Evolutionary conservation across 164 flowering plant species (phyloP).

Genomic region (Nymphaea colorata): DNA sequence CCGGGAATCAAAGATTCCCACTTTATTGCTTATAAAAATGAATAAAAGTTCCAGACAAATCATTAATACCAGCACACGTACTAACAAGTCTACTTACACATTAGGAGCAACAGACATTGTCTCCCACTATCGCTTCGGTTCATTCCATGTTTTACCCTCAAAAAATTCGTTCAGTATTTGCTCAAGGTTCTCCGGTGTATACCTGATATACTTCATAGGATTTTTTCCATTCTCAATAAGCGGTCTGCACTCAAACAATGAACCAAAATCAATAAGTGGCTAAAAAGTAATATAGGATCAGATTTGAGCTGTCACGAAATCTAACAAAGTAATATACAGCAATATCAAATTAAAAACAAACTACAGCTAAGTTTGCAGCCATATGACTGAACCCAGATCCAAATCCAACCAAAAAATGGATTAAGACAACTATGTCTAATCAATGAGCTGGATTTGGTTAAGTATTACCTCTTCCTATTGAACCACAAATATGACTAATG

Average conservation of each 20-base stretch:
- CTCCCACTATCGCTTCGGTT: slow-evolving; percentile 36
- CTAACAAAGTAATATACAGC: no score
- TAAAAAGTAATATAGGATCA: background rate
- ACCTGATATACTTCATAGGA: slow-evolving; percentile 77
- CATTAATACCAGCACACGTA: background rate
- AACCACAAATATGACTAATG: no score
- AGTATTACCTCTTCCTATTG: no score
- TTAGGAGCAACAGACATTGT: background rate
- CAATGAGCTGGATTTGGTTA: no score
- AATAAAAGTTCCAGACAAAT: background rate
- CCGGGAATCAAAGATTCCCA: background rate
- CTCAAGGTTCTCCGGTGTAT: slow-evolving; percentile 71
- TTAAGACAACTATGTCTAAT: no score
- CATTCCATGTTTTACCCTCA: slow-evolving; percentile 77
- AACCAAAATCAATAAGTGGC: background rate
- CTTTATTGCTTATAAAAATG: background rate
- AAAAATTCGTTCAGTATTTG: slow-evolving; percentile 84
- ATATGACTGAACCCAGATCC: no score
- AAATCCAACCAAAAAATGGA: no score
- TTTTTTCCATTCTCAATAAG: slow-evolving; percentile 71
- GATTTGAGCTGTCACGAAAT: background rate
- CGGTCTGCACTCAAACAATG: slow-evolving; percentile 33
- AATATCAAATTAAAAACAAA: no score
- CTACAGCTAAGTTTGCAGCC: no score
- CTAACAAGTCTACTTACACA: background rate